These are phyloP conservation scores for Lepiota brunneoincarnata DNA, from an alignment of 768 basidiomycete species.

Conservation along the genomic window DNA sequence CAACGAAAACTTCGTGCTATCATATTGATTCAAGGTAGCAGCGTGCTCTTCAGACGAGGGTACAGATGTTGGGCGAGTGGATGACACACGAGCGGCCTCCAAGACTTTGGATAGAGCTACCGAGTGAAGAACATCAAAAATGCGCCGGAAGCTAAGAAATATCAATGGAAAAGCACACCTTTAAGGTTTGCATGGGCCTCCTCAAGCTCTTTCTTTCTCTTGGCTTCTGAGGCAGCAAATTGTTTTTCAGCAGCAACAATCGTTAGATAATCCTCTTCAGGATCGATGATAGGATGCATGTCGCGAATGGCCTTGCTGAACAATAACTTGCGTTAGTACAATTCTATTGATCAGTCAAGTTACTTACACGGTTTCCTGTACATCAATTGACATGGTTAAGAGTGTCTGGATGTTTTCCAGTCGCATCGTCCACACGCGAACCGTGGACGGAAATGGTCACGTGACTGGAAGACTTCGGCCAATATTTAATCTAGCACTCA, in stretches of 20 bases:
- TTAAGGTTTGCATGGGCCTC: conserved; percentile 64
- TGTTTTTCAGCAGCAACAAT: conserved; percentile 74
- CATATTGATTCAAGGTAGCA: conserved; percentile 60
- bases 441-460: too few relatives aligned
- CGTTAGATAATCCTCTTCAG: conserved; percentile 75
- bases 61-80: conserved; percentile 67
- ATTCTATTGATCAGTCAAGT: neutral
- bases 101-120: conserved; percentile 61
- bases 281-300: conserved; percentile 72
- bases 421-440: too few relatives aligned
- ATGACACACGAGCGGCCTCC: conserved; percentile 69
- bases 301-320: conserved; percentile 64
- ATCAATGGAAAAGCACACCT: conserved; percentile 33
- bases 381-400: conserved; percentile 34
- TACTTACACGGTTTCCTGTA: conserved; percentile 46
- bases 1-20: conserved; percentile 58
- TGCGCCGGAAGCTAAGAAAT: neutral
- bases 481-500: too few relatives aligned
- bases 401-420: too few relatives aligned
- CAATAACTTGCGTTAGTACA: neutral
- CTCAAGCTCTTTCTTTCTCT: conserved; percentile 65
- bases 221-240: conserved; percentile 54
- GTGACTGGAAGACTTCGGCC: too few relatives aligned
- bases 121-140: neutral
- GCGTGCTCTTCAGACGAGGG: conserved; percentile 64